Evolutionary conservation across 805 yeast genomes (phyloP), one percentile per base, ranked within the genome.

Genomic region (Saccharomycopsis schoenii): DNA sequence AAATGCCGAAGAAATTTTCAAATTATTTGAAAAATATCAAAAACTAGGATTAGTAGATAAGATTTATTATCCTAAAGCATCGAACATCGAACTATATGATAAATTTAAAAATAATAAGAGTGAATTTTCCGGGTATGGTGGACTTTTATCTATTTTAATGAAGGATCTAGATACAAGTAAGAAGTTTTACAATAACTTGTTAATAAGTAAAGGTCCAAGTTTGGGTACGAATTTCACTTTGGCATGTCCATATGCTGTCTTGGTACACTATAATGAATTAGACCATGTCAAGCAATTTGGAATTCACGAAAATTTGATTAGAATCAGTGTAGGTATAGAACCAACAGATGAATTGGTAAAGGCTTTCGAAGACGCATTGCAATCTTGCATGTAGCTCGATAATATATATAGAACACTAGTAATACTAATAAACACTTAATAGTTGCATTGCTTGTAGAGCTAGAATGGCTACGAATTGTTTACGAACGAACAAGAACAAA

Each of bases 211-310:
- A 73, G 97, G 97, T 1, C 97, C 97, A 2, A 86, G 94, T 15
- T 78, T 91, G 66, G 97, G 97, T 12, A 89, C 97, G 0, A 91
- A 88, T 73, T 89, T 89, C 74, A 86, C 96, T 0, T 76, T 91
- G 67, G 91, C 91, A 4, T 91, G 96, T 70, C 97, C 97, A 9
- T 92, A 92, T 72, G 80, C 96, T 6, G 81, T 92, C 56, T 76
- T 92, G 62, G 96, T 96, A 2, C 97, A 91, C 71, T 89, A 83
- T 71, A 79, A 77, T 60, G 97, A 91, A 71, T 74, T 90, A 61
- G 93, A 89, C 62, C 90, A 84, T 68, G 85, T 88, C 24, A 88
- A 80, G 58, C 76, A 83, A 67, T 91, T 89, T 85, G 96, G 94
- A 1, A 89, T 91, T 39, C 96, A 89, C 69, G 76, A 84, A 62